phyloP scores from a whole-genome alignment of 768 basidiomycete genomes.

The Leccinum uliginosum region DNA sequence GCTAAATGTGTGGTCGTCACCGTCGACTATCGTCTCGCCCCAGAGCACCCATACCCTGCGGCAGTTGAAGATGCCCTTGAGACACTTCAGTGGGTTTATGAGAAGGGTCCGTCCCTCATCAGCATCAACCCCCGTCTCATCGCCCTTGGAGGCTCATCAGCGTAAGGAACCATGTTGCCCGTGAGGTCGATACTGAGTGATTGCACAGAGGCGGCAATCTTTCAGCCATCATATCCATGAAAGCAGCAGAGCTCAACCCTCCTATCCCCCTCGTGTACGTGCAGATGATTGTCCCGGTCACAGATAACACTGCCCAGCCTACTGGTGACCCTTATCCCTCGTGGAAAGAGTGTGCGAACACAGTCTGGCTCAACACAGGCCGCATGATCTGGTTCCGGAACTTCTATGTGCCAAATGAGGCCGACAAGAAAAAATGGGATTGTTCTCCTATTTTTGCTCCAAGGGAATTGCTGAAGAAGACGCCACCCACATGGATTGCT shows the following conservation, averaged over 20 bases:
- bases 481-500: slow-evolving; percentile 61
- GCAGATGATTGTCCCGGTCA: slow-evolving; percentile 69
- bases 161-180: slow-evolving; percentile 33
- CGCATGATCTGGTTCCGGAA: slow-evolving; percentile 74
- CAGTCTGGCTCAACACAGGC: slow-evolving; percentile 56
- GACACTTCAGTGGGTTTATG: slow-evolving; percentile 34
- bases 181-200: neutral
- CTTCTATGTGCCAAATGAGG: slow-evolving; percentile 62
- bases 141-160: slow-evolving; percentile 72
- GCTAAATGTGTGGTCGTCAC: slow-evolving; percentile 32
- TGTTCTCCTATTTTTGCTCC: slow-evolving; percentile 71
- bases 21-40: slow-evolving; percentile 33
- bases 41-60: slow-evolving; percentile 32
- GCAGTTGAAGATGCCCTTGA: slow-evolving; percentile 32
- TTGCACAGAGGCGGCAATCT: slow-evolving; percentile 65
- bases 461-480: slow-evolving; percentile 44
- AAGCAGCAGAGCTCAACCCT: slow-evolving; percentile 46
- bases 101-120: slow-evolving; percentile 44
- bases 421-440: slow-evolving; percentile 62
- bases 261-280: slow-evolving; percentile 57
- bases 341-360: slow-evolving; percentile 58
- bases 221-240: slow-evolving; percentile 62
- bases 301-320: slow-evolving; percentile 62
- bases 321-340: slow-evolving; percentile 36
- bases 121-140: slow-evolving; percentile 47